Conservation (phyloP, 805 yeast species). For the Lipomyces anomalus region DNA sequence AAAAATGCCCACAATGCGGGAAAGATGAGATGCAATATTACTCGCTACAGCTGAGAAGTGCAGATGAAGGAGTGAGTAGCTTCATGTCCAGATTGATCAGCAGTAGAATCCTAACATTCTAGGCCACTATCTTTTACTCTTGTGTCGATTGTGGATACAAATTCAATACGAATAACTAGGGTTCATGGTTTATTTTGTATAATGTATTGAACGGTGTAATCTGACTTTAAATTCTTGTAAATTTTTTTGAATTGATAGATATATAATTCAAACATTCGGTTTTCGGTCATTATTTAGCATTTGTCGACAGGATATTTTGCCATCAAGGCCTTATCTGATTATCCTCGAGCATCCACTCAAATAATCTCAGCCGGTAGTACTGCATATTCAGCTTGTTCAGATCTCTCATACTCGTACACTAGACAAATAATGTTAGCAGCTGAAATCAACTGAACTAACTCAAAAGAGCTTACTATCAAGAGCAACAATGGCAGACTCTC, state of each 20-base stretch:
- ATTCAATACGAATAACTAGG: slow-evolving; percentile 84
- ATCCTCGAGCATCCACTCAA: too few species aligned
- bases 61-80: slow-evolving; percentile 78
- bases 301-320: too few species aligned
- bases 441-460: too few species aligned
- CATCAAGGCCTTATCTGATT: too few species aligned
- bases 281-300: too few species aligned
- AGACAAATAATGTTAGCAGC: too few species aligned
- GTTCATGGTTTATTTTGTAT: background rate
- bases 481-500: slow-evolving; percentile 96
- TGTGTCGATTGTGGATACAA: slow-evolving; percentile 90
- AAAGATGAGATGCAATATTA: slow-evolving; percentile 98
- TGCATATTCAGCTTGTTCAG: slow-evolving; percentile 24
- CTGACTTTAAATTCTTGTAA: too few species aligned
- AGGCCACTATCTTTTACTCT: slow-evolving; percentile 93
- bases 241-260: too few species aligned
- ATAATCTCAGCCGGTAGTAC: background rate
- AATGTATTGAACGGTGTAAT: background rate
- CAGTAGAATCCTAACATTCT: background rate
- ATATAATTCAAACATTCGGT: too few species aligned
- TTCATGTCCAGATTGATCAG: background rate
- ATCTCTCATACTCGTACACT: slow-evolving; percentile 86
- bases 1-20: slow-evolving; percentile 98
- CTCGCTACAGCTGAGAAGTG: slow-evolving; percentile 91
- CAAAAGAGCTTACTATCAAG: too few species aligned